A percentile compares a stretch with the other conserved stretches of the same genome.
phyloP scores from a whole-genome alignment of 225 moss, liverwort and hornwort species.

The Takakia lepidozioides region DNA sequence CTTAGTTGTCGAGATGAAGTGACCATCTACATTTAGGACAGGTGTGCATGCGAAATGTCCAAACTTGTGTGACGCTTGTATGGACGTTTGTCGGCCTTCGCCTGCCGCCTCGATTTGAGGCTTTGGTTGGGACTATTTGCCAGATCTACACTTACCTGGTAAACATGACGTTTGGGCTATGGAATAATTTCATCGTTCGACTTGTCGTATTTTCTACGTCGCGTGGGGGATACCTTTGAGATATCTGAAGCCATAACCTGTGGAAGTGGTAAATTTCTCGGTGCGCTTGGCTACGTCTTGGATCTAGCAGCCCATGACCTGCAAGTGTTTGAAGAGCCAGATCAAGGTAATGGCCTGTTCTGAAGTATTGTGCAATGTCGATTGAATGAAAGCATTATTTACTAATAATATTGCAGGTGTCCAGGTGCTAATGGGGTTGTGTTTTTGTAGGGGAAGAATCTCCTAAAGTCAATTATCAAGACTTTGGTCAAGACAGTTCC shows the following conservation, averaged over 20 bases:
- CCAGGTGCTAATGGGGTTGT: too few relatives aligned
- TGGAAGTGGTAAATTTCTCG: neutral
- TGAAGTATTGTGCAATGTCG: too few relatives aligned
- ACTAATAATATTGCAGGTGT: too few relatives aligned
- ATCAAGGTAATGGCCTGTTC: too few relatives aligned
- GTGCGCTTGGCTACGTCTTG: neutral
- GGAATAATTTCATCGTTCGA: constrained; percentile 1
- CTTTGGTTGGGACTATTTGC: neutral
- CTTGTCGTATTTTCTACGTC: constrained; percentile 7
- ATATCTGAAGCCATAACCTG: neutral
- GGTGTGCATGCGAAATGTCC: constrained; percentile 1
- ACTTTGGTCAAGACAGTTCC: too few relatives aligned
- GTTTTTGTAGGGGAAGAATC: too few relatives aligned
- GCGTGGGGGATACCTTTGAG: neutral
- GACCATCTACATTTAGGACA: constrained; percentile 3
- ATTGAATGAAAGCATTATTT: too few relatives aligned
- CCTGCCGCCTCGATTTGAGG: neutral
- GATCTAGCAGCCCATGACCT: neutral
- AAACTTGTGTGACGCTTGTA: constrained; percentile 1
- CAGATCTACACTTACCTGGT: constrained; percentile 4
- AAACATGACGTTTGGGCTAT: neutral
- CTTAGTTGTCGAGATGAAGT: too few relatives aligned
- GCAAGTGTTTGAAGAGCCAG: too few relatives aligned
- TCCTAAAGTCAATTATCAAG: too few relatives aligned
- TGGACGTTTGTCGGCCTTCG: neutral